Evolutionary conservation across 805 yeast genomes (phyloP), one percentile per base, ranked within the genome.

Genomic region (Lipomyces lipofer): DNA sequence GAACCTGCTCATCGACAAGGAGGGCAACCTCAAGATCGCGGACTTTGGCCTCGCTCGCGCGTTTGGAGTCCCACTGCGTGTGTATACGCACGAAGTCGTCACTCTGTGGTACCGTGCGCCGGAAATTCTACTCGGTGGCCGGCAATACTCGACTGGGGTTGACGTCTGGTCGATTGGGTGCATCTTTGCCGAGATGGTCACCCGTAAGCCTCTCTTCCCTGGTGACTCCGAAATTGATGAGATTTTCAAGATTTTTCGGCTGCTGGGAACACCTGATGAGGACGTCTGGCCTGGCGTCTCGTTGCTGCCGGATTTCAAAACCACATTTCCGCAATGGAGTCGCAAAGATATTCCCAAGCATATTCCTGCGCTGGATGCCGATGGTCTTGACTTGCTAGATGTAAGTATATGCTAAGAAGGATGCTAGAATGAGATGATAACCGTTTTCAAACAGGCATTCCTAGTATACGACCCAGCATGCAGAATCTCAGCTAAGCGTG

Each of bases 81-180:
- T 97, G 1, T 94, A 92, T 68, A 92, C 99, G 10, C 97, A 94
- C 72, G 99, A 94, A 71, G 98, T 94, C 44, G 99, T 94, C 46
- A 94, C 99, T 0, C 75, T 94, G 63, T 94, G 99, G 99, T 94
- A 94, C 71, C 78, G 99, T 63, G 89, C 97, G 0, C 99, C 99
- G 2, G 99, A 94, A 72, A 88, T 94, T 52, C 75, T 94, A 57
- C 79, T 94, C 61, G 99, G 99, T 12, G 97, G 97, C 2, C 88
- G 95, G 63, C 97, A 94, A 67, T 94, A 94, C 71, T 88, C 97
- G 32, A 94, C 98, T 0, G 97, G 98, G 17, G 97, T 94, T 49
- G 99, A 94, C 70, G 90, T 94, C 86, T 94, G 99, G 99, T 88
- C 97, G 9, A 87, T 92, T 58, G 99, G 99, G 13, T 91, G 97